Base-by-base conservation (phyloP, 2,329 filamentous ascomycete species). In the Monosporascus sp. region DNA sequence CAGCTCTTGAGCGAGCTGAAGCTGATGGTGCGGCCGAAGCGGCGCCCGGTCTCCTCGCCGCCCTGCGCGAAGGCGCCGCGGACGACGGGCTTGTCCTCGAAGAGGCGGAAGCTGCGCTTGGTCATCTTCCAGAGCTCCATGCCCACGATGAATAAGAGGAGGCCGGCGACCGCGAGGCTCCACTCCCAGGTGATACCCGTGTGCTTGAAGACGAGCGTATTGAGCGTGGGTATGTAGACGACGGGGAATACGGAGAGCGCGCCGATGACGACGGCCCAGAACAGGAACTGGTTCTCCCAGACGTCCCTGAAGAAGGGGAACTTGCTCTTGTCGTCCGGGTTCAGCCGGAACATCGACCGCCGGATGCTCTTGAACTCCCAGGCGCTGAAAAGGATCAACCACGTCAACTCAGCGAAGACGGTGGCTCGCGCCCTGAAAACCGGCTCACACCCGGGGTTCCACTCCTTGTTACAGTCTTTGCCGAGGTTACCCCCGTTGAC, bases 281-380 rank as follows among this genome's bases (percentile, higher is more conserved):
- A 87, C 22, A 88, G 71, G 72, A 90, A 89, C 55, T 77, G 75
- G 74, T 91, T 91, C 57, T 77, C 73, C 72, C 84, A 88, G 6
- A 90, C 67, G 58, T 89, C 85, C 63, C 75, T 73, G 70, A 81
- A 81, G 47, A 85, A 66, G 27, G 80, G 75, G 65, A 83, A 79
- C 39, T 64, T 67, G 57, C 74, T 78, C 41, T 69, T 65, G 66
- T 76, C 73, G 25, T 78, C 73, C 1, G 80, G 77, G 61, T 83
- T 75, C 63, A 90, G 81, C 44, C 79, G 77, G 76, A 90, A 89
- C 71, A 90, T 79, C 45, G 84, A 88, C 15, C 85, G 83, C 6
- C 84, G 82, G 64, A 89, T 80, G 62, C 85, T 81, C 70, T 89
- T 85, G 72, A 89, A 87, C 71, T 90, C 86, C 87, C 87, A 91